Base-by-base conservation (phyloP, 352 stramenopile species). In the Pythium myriotylum region DNA sequence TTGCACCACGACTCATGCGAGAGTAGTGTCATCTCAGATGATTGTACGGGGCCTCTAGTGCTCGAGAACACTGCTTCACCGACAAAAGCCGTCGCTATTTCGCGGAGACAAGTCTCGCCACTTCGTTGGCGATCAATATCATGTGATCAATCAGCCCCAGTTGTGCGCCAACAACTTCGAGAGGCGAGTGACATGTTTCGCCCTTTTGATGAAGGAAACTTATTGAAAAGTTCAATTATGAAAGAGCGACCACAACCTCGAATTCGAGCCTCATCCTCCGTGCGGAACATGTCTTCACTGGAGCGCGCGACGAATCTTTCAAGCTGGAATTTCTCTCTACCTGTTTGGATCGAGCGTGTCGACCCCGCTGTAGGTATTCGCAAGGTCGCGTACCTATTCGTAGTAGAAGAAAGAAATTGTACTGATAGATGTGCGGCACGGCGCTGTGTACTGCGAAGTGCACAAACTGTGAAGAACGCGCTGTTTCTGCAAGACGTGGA, bases 281-380 rank as follows among this genome's bases (percentile, higher is more conserved):
- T 71, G 22, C 64, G 57, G 1, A 71, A 54, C 32, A 71, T 71
- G 64, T 59, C 57, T 5, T 50, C 64, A 5, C 17, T 63, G 12
- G 56, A 72, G 33, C 59, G 65, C n/a, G 73, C 68, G 1, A 61
- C 59, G 16, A 57, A 72, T 22, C 55, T 89, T 14, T 53, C 40
- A 17, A 73, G 62, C 42, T 68, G 89, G 47, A 65, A 55, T 22
- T 92, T 92, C 24, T 76, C 72, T 13, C 62, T 91, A 3, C 70
- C 77, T n/a, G 69, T 86, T 53, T 94, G 84, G 84, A 59, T 92
- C 17, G 84, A 94, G 40, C 77, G 72, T 9, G 84, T 92, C 4
- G 82, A 94, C 27, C 65, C 70, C 1, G 58, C 74, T 5, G 73
- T 69, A 10, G 81, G 81, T 2, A 76, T 73, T 22, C 76, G 84